Evolutionary conservation across 2,329 filamentous ascomycete species (phyloP).

Genomic region (Apiospora kogelbergensis): DNA sequence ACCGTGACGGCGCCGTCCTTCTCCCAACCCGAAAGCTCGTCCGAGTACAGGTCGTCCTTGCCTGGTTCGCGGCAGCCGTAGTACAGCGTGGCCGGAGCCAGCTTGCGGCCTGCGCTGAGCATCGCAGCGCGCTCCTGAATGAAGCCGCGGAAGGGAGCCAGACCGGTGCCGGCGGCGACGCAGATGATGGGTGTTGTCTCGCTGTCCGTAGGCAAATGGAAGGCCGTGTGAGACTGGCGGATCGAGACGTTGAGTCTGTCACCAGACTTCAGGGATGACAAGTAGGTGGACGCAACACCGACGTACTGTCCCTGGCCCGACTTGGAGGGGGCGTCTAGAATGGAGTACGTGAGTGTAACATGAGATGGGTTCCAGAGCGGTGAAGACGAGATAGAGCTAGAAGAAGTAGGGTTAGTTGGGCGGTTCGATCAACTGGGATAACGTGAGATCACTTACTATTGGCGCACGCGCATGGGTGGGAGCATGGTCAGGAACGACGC

Average conservation of each 20-base stretch:
- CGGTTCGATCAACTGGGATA: not conserved
- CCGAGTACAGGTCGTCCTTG: conserved; percentile 43
- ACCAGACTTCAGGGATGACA: conserved; percentile 30
- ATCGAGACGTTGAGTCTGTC: conserved; percentile 13
- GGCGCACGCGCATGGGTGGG: conserved; percentile 61
- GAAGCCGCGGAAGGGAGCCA: conserved; percentile 49
- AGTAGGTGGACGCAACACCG: conserved; percentile 43
- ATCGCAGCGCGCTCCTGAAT: conserved; percentile 42
- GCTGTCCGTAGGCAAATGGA: conserved; percentile 26
- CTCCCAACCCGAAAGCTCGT: conserved; percentile 45
- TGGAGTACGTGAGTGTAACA: conserved; percentile 54
- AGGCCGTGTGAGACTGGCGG: conserved; percentile 18
- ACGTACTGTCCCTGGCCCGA: conserved; percentile 22
- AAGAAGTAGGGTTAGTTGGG: not conserved
- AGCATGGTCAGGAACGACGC: conserved; percentile 53
- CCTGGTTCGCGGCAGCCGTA: conserved; percentile 45
- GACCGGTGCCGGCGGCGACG: conserved; percentile 36
- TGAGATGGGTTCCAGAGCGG: conserved; percentile 44
- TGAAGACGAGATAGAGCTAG: conserved; percentile 57
- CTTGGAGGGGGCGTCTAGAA: conserved; percentile 44
- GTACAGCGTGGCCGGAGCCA: conserved; percentile 49
- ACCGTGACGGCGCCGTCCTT: conserved; percentile 51
- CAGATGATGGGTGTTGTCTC: conserved; percentile 40
- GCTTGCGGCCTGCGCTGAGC: conserved; percentile 27
- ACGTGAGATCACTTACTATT: conserved; percentile 39